These are phyloP conservation scores for Vaccinium darrowii DNA, from an alignment of 148 eudicot genomes.

Conservation along the genomic window DNA sequence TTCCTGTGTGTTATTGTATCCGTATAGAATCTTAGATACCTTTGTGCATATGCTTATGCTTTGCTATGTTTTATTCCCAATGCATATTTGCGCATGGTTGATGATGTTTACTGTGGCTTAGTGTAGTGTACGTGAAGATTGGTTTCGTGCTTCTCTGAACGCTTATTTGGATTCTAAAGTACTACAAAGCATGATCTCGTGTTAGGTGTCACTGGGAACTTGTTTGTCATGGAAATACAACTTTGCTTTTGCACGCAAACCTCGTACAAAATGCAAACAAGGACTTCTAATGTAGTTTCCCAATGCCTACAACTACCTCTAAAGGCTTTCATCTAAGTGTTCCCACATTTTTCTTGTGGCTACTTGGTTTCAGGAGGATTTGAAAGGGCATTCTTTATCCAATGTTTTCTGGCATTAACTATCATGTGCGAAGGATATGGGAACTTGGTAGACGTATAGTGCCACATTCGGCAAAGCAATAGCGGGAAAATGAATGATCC, in stretches of 20 bases:
- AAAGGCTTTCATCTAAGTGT: background rate
- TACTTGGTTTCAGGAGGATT: background rate
- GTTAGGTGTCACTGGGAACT: background rate
- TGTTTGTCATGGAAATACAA: background rate
- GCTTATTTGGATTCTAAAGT: background rate
- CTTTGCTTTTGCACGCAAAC: background rate
- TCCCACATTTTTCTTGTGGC: background rate
- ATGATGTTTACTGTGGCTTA: background rate
- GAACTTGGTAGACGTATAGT: background rate
- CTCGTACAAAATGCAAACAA: background rate
- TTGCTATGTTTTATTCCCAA: background rate
- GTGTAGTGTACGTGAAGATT: background rate
- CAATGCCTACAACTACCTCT: background rate
- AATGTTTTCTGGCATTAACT: background rate
- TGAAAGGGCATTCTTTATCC: background rate
- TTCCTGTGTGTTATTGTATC: background rate
- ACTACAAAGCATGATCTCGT: background rate
- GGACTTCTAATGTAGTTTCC: background rate
- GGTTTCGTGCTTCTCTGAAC: background rate
- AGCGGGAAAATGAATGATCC: background rate
- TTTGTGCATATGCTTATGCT: background rate
- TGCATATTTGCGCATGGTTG: constrained; percentile 3
- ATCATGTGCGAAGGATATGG: background rate
- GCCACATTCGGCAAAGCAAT: background rate
- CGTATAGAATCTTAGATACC: background rate